Percentiles rank a stretch among this genome's conserved stretches.
Evolutionary conservation across 768 basidiomycete genomes (phyloP).

Genomic region (Rickenella mellea): DNA sequence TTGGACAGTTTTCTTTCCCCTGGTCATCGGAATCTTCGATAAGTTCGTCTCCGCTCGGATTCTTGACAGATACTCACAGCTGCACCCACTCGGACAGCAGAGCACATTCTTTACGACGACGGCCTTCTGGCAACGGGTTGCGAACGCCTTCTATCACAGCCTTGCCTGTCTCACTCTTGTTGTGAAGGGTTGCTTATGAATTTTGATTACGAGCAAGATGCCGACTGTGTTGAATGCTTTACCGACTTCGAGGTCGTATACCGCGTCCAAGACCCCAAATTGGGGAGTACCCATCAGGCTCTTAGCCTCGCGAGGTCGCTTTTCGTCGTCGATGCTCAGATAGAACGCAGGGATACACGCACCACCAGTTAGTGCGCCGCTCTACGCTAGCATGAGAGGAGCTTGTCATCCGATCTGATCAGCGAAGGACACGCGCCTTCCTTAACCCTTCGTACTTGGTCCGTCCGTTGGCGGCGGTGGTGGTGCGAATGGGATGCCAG

Average conservation of each 20-base stretch:
- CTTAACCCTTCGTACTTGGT: too few relatives aligned
- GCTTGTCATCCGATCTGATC: neutral
- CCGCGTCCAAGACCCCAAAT: neutral
- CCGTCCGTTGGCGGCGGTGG: too few relatives aligned
- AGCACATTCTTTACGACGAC: slow-evolving; percentile 90
- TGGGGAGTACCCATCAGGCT: neutral
- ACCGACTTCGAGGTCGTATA: neutral
- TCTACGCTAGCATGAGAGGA: neutral
- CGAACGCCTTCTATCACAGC: slow-evolving; percentile 85
- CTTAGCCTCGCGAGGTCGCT: neutral
- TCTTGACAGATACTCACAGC: slow-evolving; percentile 92
- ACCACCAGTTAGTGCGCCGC: neutral
- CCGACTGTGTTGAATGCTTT: neutral
- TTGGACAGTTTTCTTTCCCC: slow-evolving; percentile 89
- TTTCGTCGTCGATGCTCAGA: slow-evolving; percentile 15
- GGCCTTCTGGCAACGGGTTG: slow-evolving; percentile 88
- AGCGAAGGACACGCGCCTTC: too few relatives aligned
- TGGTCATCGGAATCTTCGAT: slow-evolving; percentile 97
- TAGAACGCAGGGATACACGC: neutral
- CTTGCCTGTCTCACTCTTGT: slow-evolving; percentile 30
- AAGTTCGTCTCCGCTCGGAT: slow-evolving; percentile 97
- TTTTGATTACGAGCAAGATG: neutral
- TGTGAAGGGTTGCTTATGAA: neutral
- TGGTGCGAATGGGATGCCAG: neutral
- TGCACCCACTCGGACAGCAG: slow-evolving; percentile 89